Base-by-base conservation (phyloP, 306 rosid species). In the Cicer cuneatum region DNA sequence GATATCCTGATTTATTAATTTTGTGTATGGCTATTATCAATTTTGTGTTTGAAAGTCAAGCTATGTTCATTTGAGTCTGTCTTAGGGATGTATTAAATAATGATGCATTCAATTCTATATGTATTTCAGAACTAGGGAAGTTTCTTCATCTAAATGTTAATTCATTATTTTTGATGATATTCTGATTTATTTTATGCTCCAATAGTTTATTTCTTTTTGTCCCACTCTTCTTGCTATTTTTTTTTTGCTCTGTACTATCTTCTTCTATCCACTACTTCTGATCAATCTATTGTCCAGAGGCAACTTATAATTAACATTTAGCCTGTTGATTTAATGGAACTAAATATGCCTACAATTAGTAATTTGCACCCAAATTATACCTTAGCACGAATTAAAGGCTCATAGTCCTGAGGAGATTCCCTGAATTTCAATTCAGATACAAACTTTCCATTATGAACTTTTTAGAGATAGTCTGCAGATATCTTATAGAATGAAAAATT, bases 341-440 rank as follows among this genome's bases (percentile, higher is more conserved):
- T 58, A 73, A 68, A 60, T 67, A 15, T 73, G 74, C 5, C 18
- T 41, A 57, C 16, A 3, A 11, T 4, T 1, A 42, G 45, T 48
- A 54, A 64, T 59, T 15, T 19, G 11, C 41, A 12, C 51, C 13
- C 7, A 5, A 10, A 49, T 33, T 39, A 47, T 84, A 94, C 99
- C 99, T 85, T 65, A 41, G 92, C 79, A 18, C 87, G 92, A 82
- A 94, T 94, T 5, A 90, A 86, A 71, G 96, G 85, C 78, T 87
- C 92, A 3, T 90, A 94, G 24, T 87, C 92, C 12, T 83, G 73
- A n/a, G 99, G 92, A 45, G 96, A 76, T 37, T 85, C 90, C 77
- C 80, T 89, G 84, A 90, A 94, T 84, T 94, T 94, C 41, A 86
- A 96, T 87, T 94, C 97, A 4, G 99, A 97, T 14, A 94, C 99